Evolutionary conservation across 1,284 basidiomycete species (phyloP).

Genomic region (Ceratorhiza oryzae-sativae): DNA sequence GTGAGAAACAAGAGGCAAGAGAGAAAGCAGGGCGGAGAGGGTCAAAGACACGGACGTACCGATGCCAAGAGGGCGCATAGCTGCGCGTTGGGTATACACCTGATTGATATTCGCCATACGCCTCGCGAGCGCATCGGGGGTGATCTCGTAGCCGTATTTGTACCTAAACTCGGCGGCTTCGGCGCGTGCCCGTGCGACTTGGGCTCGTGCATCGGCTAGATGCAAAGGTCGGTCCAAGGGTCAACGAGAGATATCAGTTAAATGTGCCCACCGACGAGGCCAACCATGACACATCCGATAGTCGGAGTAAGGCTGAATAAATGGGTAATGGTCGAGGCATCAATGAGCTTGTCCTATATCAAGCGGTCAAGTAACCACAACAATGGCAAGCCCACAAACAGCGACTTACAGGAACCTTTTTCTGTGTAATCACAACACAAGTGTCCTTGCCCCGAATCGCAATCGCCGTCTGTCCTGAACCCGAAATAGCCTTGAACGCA

Average conservation of each 20-base stretch:
- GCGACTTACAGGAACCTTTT: conserved; percentile 90
- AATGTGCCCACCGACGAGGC: conserved; percentile 76
- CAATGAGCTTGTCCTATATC: conserved; percentile 92
- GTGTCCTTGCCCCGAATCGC: conserved; percentile 95
- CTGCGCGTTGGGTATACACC: conserved; percentile 97
- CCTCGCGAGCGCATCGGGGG: conserved; percentile 92
- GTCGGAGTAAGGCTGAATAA: conserved; percentile 95
- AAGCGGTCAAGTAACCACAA: not conserved
- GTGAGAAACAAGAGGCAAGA: conserved; percentile 25
- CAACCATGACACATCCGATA: conserved; percentile 98
- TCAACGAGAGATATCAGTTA: too few species aligned
- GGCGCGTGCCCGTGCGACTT: conserved; percentile 85
- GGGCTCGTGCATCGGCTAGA: conserved; percentile 93
- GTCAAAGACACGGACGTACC: conserved; percentile 59
- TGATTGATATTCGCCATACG: conserved; percentile 99
- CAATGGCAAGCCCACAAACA: not conserved
- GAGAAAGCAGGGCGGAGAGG: conserved; percentile 22
- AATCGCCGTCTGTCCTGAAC: conserved; percentile 93
- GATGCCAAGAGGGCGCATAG: conserved; percentile 96
- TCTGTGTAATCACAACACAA: conserved; percentile 95
- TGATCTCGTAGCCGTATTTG: conserved; percentile 98
- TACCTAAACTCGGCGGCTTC: conserved; percentile 97
- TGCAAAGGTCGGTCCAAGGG: not conserved
- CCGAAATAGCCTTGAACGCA: conserved; percentile 99
- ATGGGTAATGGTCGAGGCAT: conserved; percentile 94